A percentile compares a stretch with the other conserved stretches of the same genome.
These are phyloP conservation scores for Rutstroemia sp. DNA, from an alignment of 2,329 filamentous ascomycete genomes.

Conservation along the genomic window DNA sequence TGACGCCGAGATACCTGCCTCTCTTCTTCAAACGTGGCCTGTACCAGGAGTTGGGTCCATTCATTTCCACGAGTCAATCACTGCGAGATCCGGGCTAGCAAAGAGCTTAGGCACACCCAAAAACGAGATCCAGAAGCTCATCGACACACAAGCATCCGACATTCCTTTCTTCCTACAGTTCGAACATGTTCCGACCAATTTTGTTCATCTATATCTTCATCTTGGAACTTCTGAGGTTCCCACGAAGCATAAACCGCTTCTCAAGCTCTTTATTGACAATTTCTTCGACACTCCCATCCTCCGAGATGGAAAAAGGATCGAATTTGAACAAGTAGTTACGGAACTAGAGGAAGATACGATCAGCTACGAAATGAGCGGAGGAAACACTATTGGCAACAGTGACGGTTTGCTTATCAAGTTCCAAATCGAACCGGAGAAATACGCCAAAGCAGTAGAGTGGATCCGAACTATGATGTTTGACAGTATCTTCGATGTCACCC, in stretches of 20 bases:
- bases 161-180: conserved; percentile 92
- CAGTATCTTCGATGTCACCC: conserved; percentile 71
- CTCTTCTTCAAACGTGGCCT: conserved; percentile 72
- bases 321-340: conserved; percentile 88
- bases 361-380: conserved; percentile 67
- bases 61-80: conserved; percentile 84
- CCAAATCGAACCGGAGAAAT: conserved; percentile 83
- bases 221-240: conserved; percentile 73
- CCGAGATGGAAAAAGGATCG: conserved; percentile 66
- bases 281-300: conserved; percentile 91
- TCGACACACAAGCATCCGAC: conserved; percentile 59
- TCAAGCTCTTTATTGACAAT: conserved; percentile 79
- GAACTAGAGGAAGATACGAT: conserved; percentile 88
- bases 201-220: conserved; percentile 77
- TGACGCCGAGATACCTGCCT: conserved; percentile 74
- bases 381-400: conserved; percentile 62
- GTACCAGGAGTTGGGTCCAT: conserved; percentile 86
- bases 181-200: conserved; percentile 88
- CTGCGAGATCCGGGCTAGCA: conserved; percentile 75
- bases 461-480: conserved; percentile 81
- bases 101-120: conserved; percentile 58
- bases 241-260: conserved; percentile 73
- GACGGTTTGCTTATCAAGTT: conserved; percentile 79
- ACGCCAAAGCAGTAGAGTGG: conserved; percentile 74
- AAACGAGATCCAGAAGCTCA: conserved; percentile 64